A percentile compares a stretch with the other conserved stretches of the same genome.
Conservation (phyloP, 345 rosid genomes). For the Barbarea vulgaris region DNA sequence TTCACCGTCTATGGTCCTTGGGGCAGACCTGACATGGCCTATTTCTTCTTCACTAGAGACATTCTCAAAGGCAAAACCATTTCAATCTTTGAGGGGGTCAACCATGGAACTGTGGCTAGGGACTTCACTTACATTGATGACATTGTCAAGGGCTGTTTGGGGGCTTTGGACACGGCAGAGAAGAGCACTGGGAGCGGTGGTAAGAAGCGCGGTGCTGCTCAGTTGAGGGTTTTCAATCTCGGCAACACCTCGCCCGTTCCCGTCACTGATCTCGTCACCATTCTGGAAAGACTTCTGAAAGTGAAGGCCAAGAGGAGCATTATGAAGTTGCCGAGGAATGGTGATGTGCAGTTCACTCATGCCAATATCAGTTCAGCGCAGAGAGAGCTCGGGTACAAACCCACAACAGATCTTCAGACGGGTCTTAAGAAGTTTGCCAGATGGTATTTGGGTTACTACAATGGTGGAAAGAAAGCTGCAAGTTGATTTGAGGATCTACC, state of each 20-base stretch:
- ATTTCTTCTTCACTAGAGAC: slow-evolving; percentile 56
- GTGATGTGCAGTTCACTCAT: slow-evolving; percentile 88
- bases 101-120: slow-evolving; percentile 48
- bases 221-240: slow-evolving; percentile 81
- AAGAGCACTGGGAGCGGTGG: slow-evolving; percentile 95
- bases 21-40: slow-evolving; percentile 62
- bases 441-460: slow-evolving; percentile 83
- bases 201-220: slow-evolving; percentile 83
- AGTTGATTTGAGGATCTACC: slow-evolving; percentile 23
- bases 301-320: slow-evolving; percentile 78
- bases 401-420: slow-evolving; percentile 79
- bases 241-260: slow-evolving; percentile 96
- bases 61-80: slow-evolving; percentile 53
- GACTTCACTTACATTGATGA: slow-evolving; percentile 76
- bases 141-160: slow-evolving; percentile 88
- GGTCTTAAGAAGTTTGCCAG: slow-evolving; percentile 92
- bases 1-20: slow-evolving; percentile 61
- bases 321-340: slow-evolving; percentile 80
- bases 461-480: slow-evolving; percentile 64
- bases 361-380: slow-evolving; percentile 87
- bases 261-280: slow-evolving; percentile 67
- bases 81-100: slow-evolving; percentile 45
- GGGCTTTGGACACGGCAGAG: slow-evolving; percentile 80
- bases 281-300: slow-evolving; percentile 82
- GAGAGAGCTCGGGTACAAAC: slow-evolving; percentile 84